Base-by-base conservation (phyloP, 306 rosid genomes). In the Sphenostylis stenocarpa region DNA sequence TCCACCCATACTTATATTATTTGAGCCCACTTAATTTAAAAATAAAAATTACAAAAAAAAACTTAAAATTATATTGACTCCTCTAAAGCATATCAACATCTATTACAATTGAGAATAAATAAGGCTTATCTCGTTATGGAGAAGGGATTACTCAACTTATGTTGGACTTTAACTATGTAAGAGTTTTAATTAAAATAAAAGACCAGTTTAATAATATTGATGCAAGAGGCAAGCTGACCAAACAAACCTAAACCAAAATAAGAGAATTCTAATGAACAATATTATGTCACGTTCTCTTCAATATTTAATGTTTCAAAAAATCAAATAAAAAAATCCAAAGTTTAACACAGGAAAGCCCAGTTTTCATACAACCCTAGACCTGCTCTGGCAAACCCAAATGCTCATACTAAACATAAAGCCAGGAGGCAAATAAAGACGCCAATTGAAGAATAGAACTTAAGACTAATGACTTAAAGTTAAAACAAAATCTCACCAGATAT, bases 401-500 rank as follows among this genome's bases (percentile, higher is more conserved):
- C 17, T 58, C 19, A 45, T 34, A 48, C 9, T 57, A 38, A 60
- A 52, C 52, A 64, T 21, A 45, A 61, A 13, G 29, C 12, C 41
- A 57, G 24, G 60, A 55, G 47, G 49, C n/a, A 61, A 67, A 80
- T 19, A 15, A n/a, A n/a, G n/a, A n/a, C n/a, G n/a, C n/a, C n/a
- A n/a, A 38, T 38, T 29, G 23, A 34, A 58, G 31, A 31, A 16
- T 34, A 24, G 38, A 53, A 55, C 26, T 38, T 24, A 69, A 38
- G 20, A 79, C 3, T 48, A 66, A 12, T 63, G 23, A 68, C 44
- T 7, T 63, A 47, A n/a, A 53, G 49, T 48, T 64, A 24, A 21
- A 41, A 77, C 67, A 19, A 64, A 74, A 43, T 67, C 90, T 84
- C 76, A 91, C 98, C 90, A 39, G 69, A 77, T 62, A 71, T 65